Evolutionary conservation across 768 basidiomycete species (phyloP).

Genomic region (Suillus tomentosus): DNA sequence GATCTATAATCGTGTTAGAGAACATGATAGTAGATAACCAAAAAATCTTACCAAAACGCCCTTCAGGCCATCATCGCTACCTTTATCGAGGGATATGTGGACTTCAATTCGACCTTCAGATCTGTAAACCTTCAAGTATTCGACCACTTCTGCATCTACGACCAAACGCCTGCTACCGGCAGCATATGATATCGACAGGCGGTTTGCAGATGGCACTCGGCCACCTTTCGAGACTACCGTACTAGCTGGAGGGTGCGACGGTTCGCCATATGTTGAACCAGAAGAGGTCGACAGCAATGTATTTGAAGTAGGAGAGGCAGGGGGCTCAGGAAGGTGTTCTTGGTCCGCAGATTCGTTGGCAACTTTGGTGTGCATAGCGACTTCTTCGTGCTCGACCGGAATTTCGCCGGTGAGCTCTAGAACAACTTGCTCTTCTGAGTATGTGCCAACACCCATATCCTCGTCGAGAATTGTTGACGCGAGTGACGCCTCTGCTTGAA

Average conservation of each 20-base stretch:
- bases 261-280: slow-evolving; percentile 47
- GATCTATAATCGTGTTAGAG: slow-evolving; percentile 47
- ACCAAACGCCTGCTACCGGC: slow-evolving; percentile 85
- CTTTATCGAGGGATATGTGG: slow-evolving; percentile 56
- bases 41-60: slow-evolving; percentile 68
- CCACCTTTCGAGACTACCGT: slow-evolving; percentile 33
- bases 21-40: slow-evolving; percentile 12
- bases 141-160: slow-evolving; percentile 85
- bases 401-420: slow-evolving; percentile 20
- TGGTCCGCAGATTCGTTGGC: slow-evolving; percentile 24
- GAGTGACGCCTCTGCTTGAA: slow-evolving; percentile 46
- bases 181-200: slow-evolving; percentile 95
- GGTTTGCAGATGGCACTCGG: slow-evolving; percentile 70
- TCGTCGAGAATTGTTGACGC: slow-evolving; percentile 56
- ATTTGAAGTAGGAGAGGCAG: slow-evolving; percentile 57
- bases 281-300: slow-evolving; percentile 40
- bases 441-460: slow-evolving; percentile 36
- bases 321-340: slow-evolving; percentile 61
- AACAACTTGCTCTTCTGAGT: slow-evolving; percentile 28
- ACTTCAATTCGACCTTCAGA: slow-evolving; percentile 88
- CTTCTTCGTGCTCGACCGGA: slow-evolving; percentile 21
- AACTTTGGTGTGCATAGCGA: slow-evolving; percentile 21
- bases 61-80: slow-evolving; percentile 57
- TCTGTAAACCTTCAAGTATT: slow-evolving; percentile 77
- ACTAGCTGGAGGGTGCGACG: slow-evolving; percentile 35